Evolutionary conservation across 441 rosid species (phyloP).

Genomic region (Codiaeum variegatum): DNA sequence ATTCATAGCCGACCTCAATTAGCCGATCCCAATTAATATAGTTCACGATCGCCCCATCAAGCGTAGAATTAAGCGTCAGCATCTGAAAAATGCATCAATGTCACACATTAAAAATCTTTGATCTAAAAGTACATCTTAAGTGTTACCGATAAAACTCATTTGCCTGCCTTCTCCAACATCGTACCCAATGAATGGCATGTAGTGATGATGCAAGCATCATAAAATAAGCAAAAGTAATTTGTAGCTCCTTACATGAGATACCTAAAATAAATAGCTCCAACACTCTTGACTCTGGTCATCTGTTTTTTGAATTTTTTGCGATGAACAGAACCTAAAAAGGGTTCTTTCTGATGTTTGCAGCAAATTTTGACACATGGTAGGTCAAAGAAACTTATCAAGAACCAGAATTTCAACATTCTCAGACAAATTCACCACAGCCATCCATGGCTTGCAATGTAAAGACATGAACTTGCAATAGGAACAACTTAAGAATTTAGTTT

Average conservation of each 20-base stretch:
- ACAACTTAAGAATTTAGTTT: neutral
- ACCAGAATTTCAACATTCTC: neutral
- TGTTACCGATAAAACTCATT: conserved; percentile 31
- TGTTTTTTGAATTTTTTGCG: too few species aligned
- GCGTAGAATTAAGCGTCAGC: too few species aligned
- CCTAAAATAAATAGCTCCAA: too few species aligned
- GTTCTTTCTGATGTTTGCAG: neutral
- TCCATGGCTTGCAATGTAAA: neutral
- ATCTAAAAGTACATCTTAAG: conserved; percentile 34
- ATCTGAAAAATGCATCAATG: conserved; percentile 47
- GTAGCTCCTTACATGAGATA: too few species aligned
- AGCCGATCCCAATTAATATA: too few species aligned
- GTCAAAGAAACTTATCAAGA: too few species aligned
- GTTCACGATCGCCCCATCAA: too few species aligned
- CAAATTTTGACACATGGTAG: neutral
- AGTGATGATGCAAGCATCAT: conserved; percentile 61
- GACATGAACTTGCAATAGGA: neutral
- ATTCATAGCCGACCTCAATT: too few species aligned
- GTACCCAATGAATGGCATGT: conserved; percentile 74
- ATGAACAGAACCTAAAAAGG: neutral
- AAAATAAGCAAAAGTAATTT: too few species aligned
- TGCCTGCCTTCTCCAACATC: conserved; percentile 87
- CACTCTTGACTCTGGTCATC: too few species aligned
- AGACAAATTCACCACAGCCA: neutral
- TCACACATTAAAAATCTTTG: conserved; percentile 39